A percentile compares a stretch with the other conserved stretches of the same genome.
phyloP scores from a whole-genome alignment of 768 basidiomycete genomes.

The Mycena latifolia region DNA sequence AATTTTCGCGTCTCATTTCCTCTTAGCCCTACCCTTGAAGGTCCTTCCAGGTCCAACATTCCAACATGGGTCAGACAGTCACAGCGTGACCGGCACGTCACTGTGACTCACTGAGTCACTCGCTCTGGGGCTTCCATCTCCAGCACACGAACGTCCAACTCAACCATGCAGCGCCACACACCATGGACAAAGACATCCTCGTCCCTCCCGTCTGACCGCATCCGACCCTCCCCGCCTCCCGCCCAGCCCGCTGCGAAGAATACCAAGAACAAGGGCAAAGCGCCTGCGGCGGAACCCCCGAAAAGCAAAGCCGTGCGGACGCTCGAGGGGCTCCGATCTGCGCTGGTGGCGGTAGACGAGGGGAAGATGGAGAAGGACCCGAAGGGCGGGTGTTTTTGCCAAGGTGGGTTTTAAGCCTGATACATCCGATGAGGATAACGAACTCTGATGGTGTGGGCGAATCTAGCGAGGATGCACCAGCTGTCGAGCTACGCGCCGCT shows the following conservation, averaged over 20 bases:
- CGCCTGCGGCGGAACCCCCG: constrained; percentile 25
- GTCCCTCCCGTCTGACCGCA: constrained; percentile 69
- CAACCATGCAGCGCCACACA: constrained; percentile 49
- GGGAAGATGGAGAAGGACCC: constrained; percentile 59
- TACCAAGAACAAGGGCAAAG: constrained; percentile 45
- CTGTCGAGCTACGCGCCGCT: constrained; percentile 70
- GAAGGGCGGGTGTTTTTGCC: constrained; percentile 78
- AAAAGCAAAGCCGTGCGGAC: constrained; percentile 64
- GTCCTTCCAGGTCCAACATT: no score
- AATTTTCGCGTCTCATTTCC: no score
- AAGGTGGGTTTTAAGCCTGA: constrained; percentile 54
- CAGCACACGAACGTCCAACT: no score
- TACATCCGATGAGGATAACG: background rate
- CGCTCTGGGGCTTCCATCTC: no score
- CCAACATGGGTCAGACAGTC: no score
- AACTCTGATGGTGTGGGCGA: no score
- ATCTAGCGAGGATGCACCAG: constrained; percentile 65
- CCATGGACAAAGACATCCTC: constrained; percentile 58
- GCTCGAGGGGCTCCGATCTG: constrained; percentile 62
- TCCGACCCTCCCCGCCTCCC: constrained; percentile 50
- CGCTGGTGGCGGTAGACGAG: constrained; percentile 42
- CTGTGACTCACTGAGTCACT: no score
- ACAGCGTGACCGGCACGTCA: no score
- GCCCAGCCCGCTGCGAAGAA: constrained; percentile 36
- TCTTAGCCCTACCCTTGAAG: no score